Evolutionary conservation across 306 rosid genomes (phyloP), one percentile per base, ranked within the genome.

Genomic region (Quercus bicolor): DNA sequence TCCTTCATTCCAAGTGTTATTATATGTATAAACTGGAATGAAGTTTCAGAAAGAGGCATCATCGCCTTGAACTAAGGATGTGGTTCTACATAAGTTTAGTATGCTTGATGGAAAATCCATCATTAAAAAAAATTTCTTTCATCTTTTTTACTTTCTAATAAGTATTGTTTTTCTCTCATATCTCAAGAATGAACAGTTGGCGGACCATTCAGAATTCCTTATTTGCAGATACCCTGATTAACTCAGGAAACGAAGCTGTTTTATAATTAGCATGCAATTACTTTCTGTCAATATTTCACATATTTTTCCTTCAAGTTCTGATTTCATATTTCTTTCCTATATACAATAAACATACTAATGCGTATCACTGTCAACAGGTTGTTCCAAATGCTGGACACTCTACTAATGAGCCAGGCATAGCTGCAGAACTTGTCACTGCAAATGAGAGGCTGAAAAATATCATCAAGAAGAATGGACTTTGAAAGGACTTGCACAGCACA

Each of bases 381-480:
- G 43, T 37, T 37, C 43, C 43, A 37, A 37, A 37, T 37, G 43
- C 43, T 37, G 11, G 43, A 7, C 10, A 37, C 43, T 34, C 43
- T 37, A 11, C 43, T 37, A 37, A 37, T 37, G 43, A 37, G 11
- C 43, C 43, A 37, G 2, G 43, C 43, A 37, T 37, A 37, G 43
- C 43, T 37, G 43, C 11, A 37, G 43, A 6, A 37, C 43, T 37
- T 37, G 43, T 37, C 43, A 37, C 43, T 7, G 11, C 43, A 37
- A 37, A 37, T 7, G 43, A 37, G 43, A 37, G 43, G 43, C 43
- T 7, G 43, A 37, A 81, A 90, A 94, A 97, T 18, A 82, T 81
- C 20, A 84, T 81, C 76, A 86, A 84, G 84, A 80, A 81, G 56
- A 85, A 82, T 75, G 87, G 86, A 62, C 33, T 70, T 71, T 88